phyloP scores from a whole-genome alignment of 768 basidiomycete species.

The Steccherinum ochraceum region DNA sequence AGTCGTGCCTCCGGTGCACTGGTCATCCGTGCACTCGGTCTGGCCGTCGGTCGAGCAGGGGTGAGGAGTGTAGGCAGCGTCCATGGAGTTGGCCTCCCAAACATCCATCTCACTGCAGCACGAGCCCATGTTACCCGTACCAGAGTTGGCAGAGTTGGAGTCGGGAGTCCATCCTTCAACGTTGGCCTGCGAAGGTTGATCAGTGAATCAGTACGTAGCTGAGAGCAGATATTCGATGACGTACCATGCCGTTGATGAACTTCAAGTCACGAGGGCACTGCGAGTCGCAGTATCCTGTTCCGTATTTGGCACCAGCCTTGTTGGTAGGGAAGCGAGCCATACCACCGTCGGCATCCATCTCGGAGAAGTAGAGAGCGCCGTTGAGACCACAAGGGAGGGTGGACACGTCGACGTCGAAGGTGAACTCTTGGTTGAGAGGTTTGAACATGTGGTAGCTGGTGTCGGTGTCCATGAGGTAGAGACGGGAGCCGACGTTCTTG shows the following conservation, averaged over 20 bases:
- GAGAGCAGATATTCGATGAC: constrained; percentile 12
- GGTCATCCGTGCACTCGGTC: constrained; percentile 36
- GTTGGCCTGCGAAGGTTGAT: not conserved
- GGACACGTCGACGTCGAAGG: constrained; percentile 51
- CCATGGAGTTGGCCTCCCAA: constrained; percentile 49
- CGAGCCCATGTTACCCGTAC: constrained; percentile 37
- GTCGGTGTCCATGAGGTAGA: constrained; percentile 42
- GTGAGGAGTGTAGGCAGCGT: constrained; percentile 47
- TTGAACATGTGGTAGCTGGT: constrained; percentile 39
- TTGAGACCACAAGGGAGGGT: constrained; percentile 51
- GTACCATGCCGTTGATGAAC: constrained; percentile 44
- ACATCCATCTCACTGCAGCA: constrained; percentile 56
- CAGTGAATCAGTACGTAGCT: not conserved
- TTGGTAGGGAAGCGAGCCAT: constrained; percentile 37
- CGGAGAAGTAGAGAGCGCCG: constrained; percentile 50
- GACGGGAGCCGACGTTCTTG: constrained; percentile 21
- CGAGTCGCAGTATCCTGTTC: constrained; percentile 56
- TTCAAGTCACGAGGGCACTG: constrained; percentile 50
- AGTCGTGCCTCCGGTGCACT: constrained; percentile 28
- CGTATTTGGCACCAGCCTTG: constrained; percentile 51
- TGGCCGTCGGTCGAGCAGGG: constrained; percentile 35
- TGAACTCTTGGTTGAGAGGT: constrained; percentile 46
- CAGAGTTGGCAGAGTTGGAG: constrained; percentile 35
- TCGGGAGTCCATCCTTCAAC: constrained; percentile 7
- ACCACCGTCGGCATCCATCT: constrained; percentile 52